Evolutionary conservation across 208 protist species (phyloP), one percentile per base, ranked within the genome.

Genomic region (Acanthamoeba sp.): DNA sequence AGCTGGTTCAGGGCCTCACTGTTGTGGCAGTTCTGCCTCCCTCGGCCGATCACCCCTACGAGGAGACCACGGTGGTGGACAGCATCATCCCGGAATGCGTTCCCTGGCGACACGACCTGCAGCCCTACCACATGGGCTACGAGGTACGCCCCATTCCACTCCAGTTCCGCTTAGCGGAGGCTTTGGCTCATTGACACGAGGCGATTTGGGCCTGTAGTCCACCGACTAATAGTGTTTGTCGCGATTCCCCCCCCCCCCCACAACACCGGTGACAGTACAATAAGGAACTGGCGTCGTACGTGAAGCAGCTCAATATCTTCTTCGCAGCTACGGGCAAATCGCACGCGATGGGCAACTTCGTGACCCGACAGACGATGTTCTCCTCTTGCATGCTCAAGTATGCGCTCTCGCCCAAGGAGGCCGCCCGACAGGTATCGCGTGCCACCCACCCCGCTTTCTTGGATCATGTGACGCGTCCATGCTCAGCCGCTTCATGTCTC

Each of bases 341-440:
- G 24, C 59, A 69, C 27, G 18, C 48, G 20, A 40, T 69, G 52
- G 36, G 52, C 52, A 90, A 90, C 27, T 69, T 69, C 38, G 52
- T 90, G 24, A 42, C 84, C 1, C 24, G 34, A 18, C 48, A 90
- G 42, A 69, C 84, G 16, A 69, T 90, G 48, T 90, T 90, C 50
- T 90, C 84, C 12, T 90, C 84, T 1, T 69, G 24, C 36, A 69
- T 90, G 48, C 52, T 90, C 40, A 90, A 90, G 84, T 90, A 90
- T 69, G 57, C 48, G 16, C 32, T 90, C 27, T 69, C 57, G 24
- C 84, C 45, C 18, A 62, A 69, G 34, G 84, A 90, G 57, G 84
- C 84, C 24, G 52, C 84, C 0, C 52, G 48, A n/a, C 36, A 64
- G 27, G 80, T 89, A 85, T 59, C 14, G 14, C 52, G 22, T 10